Conservation (phyloP, 257 asterid genomes). For the Solanum appendiculatum region DNA sequence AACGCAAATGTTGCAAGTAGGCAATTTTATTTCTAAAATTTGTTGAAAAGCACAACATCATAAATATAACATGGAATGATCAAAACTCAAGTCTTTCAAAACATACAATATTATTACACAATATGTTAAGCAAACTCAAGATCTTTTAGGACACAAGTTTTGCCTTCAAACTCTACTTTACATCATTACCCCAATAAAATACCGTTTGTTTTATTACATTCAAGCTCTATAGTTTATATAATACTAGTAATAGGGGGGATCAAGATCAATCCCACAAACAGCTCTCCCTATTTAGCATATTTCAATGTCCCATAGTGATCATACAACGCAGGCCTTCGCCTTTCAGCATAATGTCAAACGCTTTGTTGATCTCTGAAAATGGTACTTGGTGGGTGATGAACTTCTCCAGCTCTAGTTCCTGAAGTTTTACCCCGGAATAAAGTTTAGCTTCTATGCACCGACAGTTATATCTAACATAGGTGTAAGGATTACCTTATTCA, state of each 20-base stretch:
- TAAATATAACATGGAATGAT: background rate
- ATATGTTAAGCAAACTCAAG: background rate
- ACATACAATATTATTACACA: background rate
- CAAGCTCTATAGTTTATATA: background rate
- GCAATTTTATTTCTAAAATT: background rate
- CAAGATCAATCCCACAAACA: background rate
- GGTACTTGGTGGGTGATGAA: slow-evolving; percentile 28
- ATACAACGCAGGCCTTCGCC: slow-evolving; percentile 36
- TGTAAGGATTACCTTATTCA: slow-evolving; percentile 43
- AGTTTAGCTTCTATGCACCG: background rate
- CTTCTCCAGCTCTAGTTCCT: slow-evolving; percentile 36
- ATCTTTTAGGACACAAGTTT: background rate
- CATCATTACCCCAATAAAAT: background rate
- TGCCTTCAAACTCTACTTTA: background rate
- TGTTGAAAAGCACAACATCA: background rate
- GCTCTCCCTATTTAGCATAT: background rate
- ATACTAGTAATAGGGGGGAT: background rate
- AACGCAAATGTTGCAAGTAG: background rate
- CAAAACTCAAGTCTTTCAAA: background rate
- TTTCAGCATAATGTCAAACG: slow-evolving; percentile 27
- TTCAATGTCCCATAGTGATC: slow-evolving; percentile 15
- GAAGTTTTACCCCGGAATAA: background rate
- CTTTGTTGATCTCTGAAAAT: slow-evolving; percentile 32
- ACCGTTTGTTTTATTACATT: background rate
- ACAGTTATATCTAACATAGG: background rate